phyloP scores from a whole-genome alignment of 2,329 filamentous ascomycete species.

The Pseudophaeomoniella oleicola region DNA sequence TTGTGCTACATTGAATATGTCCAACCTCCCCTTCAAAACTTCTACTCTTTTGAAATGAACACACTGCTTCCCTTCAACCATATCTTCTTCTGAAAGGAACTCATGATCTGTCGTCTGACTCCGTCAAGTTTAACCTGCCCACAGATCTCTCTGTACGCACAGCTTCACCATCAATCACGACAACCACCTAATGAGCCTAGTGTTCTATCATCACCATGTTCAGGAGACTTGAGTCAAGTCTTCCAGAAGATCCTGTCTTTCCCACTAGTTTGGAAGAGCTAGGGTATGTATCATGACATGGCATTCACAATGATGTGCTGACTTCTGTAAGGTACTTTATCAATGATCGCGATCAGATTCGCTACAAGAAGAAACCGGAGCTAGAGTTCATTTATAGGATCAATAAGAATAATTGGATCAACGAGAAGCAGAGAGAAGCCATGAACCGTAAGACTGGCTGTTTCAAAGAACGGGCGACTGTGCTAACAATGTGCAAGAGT shows the following conservation, averaged over 20 bases:
- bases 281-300: constrained; percentile 39
- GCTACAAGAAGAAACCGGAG: constrained; percentile 51
- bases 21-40: no score
- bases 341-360: constrained; percentile 60
- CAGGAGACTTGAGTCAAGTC: constrained; percentile 49
- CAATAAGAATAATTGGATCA: constrained; percentile 60
- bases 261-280: constrained; percentile 52
- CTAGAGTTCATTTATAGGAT: constrained; percentile 62
- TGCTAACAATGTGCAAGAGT: constrained; percentile 31
- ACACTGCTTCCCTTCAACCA: no score
- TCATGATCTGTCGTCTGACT: no score
- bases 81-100: no score
- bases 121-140: no score
- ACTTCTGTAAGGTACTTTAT: constrained; percentile 53
- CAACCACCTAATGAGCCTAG: no score
- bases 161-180: no score
- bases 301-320: constrained; percentile 1
- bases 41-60: no score
- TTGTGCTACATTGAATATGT: no score
- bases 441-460: constrained; percentile 56
- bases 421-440: constrained; percentile 57
- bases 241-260: constrained; percentile 58
- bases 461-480: no score
- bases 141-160: no score
- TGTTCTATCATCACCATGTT: constrained; percentile 50